phyloP scores from a whole-genome alignment of 305 asterid genomes.

The Ilex paraguariensis region DNA sequence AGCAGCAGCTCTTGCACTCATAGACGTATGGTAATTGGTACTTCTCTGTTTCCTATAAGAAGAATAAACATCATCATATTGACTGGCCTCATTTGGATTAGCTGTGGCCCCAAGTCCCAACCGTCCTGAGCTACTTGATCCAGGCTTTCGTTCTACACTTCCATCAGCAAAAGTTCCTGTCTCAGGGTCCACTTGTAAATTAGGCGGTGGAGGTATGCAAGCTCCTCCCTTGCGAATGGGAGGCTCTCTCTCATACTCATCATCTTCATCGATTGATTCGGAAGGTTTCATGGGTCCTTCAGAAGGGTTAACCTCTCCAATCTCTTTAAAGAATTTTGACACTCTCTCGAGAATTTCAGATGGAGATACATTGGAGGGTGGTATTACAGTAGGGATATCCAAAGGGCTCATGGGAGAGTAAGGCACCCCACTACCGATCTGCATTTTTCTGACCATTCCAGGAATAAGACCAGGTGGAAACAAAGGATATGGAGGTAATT shows the following conservation, averaged over 20 bases:
- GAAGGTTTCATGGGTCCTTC: constrained; percentile 76
- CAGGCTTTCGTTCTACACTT: constrained; percentile 57
- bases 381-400: constrained; percentile 84
- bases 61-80: constrained; percentile 91
- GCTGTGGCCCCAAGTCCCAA: constrained; percentile 82
- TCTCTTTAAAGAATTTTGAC: constrained; percentile 81
- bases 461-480: constrained; percentile 98
- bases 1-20: constrained; percentile 75
- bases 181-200: constrained; percentile 62
- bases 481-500: constrained; percentile 74
- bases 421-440: constrained; percentile 98
- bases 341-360: constrained; percentile 85
- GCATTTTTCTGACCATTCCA: constrained; percentile 97
- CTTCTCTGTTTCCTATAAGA: constrained; percentile 92
- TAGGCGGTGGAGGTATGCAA: constrained; percentile 83
- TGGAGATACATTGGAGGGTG: constrained; percentile 65
- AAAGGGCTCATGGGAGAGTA: constrained; percentile 95
- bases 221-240: constrained; percentile 85
- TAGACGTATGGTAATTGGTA: constrained; percentile 73
- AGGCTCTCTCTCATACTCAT: constrained; percentile 61
- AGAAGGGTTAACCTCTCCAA: constrained; percentile 85
- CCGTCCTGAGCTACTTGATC: constrained; percentile 64
- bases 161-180: constrained; percentile 61
- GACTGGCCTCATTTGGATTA: constrained; percentile 72
- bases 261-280: constrained; percentile 48